These are phyloP conservation scores for Ustilago lituana DNA, from an alignment of 1,284 basidiomycete genomes.

Conservation along the genomic window DNA sequence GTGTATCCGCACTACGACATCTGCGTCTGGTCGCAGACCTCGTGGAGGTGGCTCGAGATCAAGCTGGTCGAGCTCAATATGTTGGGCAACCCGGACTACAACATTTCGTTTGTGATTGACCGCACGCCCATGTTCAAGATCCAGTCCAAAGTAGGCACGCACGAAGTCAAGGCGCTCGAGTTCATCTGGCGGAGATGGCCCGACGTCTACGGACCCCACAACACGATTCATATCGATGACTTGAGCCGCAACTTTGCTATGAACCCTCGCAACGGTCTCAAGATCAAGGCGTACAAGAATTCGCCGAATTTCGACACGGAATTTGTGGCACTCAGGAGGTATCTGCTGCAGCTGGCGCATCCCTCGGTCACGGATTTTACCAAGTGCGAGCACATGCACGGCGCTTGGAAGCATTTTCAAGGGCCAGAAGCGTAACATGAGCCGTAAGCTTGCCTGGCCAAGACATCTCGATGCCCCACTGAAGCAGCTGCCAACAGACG, in stretches of 20 bases:
- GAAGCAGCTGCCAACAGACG: no score
- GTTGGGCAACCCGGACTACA: conserved; percentile 69
- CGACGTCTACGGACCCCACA: conserved; percentile 68
- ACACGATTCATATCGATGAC: conserved; percentile 89
- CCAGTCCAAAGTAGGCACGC: conserved; percentile 76
- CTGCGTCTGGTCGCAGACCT: conserved; percentile 71
- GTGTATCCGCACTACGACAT: conserved; percentile 65
- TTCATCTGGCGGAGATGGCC: conserved; percentile 61
- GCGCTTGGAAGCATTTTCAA: conserved; percentile 44
- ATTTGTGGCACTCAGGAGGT: conserved; percentile 38
- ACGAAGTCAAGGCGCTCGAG: conserved; percentile 71
- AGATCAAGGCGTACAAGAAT: conserved; percentile 74
- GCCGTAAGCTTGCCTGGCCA: no score
- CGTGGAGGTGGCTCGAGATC: conserved; percentile 89
- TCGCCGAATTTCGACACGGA: conserved; percentile 56
- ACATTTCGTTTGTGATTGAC: conserved; percentile 72
- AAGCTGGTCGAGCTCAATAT: conserved; percentile 88
- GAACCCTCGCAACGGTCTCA: conserved; percentile 83
- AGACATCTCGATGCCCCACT: no score
- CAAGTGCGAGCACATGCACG: conserved; percentile 31
- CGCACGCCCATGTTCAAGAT: conserved; percentile 89
- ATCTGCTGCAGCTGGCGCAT: conserved; percentile 52
- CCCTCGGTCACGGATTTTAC: conserved; percentile 37
- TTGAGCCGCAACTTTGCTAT: conserved; percentile 81
- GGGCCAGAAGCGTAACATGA: conserved; percentile 25